These are phyloP conservation scores for Wallacemonas sp. DNA, from an alignment of 208 protist species.

Conservation along the genomic window DNA sequence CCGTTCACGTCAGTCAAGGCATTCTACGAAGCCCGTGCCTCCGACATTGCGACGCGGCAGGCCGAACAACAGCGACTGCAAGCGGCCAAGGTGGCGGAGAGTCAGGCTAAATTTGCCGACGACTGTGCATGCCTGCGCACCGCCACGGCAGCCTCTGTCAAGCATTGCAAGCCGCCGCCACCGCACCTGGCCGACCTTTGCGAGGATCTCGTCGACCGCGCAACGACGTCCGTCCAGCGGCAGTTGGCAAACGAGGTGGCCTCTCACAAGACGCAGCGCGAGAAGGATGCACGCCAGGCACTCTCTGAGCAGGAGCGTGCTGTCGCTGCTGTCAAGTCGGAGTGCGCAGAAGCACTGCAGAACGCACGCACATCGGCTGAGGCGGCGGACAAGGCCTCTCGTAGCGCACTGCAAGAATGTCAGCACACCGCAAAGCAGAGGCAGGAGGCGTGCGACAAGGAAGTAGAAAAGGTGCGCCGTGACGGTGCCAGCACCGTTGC, in stretches of 20 bases:
- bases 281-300: background rate
- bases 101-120: background rate
- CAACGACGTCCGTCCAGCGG: background rate
- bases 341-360: background rate
- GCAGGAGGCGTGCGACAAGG: background rate
- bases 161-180: background rate
- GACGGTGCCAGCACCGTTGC: background rate
- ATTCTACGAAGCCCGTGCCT: constrained; percentile 11
- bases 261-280: background rate
- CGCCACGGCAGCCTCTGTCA: background rate
- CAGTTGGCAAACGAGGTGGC: constrained; percentile 7
- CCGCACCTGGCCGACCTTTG: background rate
- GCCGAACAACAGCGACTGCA: background rate
- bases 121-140: background rate
- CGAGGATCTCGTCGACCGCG: background rate
- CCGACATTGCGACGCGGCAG: background rate
- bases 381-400: background rate
- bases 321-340: constrained; percentile 1
- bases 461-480: background rate
- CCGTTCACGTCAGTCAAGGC: constrained; percentile 15
- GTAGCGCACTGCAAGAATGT: background rate
- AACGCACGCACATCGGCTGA: no score
- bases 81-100: background rate
- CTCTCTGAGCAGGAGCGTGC: background rate
- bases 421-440: background rate